Conservation (phyloP, 192 early-diverging fungal genomes). For the Coemansia sp. region DNA sequence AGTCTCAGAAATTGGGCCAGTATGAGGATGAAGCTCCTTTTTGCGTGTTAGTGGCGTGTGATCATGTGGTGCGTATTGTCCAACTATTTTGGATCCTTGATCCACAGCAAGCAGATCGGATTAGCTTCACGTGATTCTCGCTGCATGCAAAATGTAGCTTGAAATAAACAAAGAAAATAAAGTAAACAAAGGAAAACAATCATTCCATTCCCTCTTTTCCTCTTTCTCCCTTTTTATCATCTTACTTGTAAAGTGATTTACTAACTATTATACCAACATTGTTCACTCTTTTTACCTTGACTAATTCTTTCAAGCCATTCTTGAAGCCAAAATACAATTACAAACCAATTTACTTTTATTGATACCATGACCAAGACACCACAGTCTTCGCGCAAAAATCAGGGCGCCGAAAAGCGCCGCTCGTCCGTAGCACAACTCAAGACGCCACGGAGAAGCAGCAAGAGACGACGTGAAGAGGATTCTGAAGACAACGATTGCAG, state of each 20-base stretch:
- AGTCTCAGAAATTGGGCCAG: too few species aligned
- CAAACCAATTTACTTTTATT: neutral
- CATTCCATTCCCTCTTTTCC: constrained; percentile 2
- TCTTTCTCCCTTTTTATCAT: neutral
- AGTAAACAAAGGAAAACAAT: constrained; percentile 7
- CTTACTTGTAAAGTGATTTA: neutral
- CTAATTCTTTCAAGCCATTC: neutral
- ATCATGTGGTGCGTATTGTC: too few species aligned
- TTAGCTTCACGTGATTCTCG: neutral
- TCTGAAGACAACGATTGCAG: neutral
- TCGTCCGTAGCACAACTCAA: neutral
- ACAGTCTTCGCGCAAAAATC: constrained; percentile 25
- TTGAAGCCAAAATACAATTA: too few species aligned
- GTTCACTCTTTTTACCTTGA: neutral
- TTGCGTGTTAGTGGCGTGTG: too few species aligned
- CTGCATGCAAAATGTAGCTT: neutral
- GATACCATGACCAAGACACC: constrained; percentile 36
- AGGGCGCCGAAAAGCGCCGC: constrained; percentile 1
- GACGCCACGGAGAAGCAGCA: constrained; percentile 18
- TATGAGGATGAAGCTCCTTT: too few species aligned
- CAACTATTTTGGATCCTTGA: too few species aligned
- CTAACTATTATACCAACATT: neutral
- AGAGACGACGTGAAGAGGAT: neutral
- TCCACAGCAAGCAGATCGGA: neutral
- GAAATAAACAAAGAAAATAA: constrained; percentile 7